Conservation (phyloP, 2,329 filamentous ascomycete species). For the Curvularia sp. region DNA sequence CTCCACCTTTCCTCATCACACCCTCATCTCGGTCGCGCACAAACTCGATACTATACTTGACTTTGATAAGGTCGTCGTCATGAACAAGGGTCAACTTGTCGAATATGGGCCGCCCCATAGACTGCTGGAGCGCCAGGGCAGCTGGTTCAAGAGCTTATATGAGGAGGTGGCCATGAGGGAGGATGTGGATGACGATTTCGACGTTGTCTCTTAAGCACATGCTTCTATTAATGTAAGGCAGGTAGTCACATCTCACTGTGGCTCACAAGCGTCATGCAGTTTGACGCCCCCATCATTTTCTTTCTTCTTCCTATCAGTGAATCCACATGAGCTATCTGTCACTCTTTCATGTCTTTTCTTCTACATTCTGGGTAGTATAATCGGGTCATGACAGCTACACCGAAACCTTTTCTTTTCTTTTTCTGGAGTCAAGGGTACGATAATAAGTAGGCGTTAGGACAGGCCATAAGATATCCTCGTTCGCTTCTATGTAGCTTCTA, state of each 20-base stretch:
- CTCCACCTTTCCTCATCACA: slow-evolving; percentile 62
- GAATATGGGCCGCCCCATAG: slow-evolving; percentile 51
- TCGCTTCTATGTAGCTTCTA: background rate
- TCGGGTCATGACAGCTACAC: background rate
- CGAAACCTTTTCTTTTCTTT: background rate
- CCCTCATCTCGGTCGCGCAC: slow-evolving; percentile 66
- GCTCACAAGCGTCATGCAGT: background rate
- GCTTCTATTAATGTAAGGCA: background rate
- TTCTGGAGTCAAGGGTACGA: background rate
- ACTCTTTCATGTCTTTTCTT: background rate
- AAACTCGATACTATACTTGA: slow-evolving; percentile 64
- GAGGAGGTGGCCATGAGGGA: slow-evolving; percentile 26
- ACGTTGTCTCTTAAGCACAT: background rate
- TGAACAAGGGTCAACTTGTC: slow-evolving; percentile 59
- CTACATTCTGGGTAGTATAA: background rate
- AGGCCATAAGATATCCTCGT: background rate
- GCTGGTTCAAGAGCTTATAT: slow-evolving; percentile 45
- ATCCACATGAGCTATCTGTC: background rate
- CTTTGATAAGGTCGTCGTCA: slow-evolving; percentile 61
- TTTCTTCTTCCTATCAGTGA: background rate
- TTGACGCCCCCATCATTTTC: background rate
- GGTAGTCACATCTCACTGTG: background rate
- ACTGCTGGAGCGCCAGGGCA: slow-evolving; percentile 40
- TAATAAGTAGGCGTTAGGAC: background rate
- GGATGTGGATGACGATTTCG: slow-evolving; percentile 4